Base-by-base conservation (phyloP, 2,329 filamentous ascomycete genomes). In the Pseudocercospora crystallina region DNA sequence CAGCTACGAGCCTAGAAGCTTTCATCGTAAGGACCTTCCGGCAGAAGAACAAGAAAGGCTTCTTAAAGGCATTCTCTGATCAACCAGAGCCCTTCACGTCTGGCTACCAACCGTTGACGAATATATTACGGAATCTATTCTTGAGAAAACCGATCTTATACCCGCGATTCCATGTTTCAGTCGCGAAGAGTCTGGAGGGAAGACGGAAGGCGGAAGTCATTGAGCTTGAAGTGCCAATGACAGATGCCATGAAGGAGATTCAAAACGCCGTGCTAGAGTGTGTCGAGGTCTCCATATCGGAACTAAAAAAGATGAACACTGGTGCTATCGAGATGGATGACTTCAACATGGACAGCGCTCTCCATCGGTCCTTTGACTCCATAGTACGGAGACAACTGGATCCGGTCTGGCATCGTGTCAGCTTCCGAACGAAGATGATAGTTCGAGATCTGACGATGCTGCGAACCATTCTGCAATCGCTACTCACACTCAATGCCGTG, bases 361-460 rank as follows among this genome's bases (percentile, higher is more conserved):
- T 97, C 54, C 87, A 96, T 59, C 89, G 87, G 65, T 95, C 90
- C 63, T 99, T 99, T 68, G 94, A 97, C 68, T 77, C 88, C 53
- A 86, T 91, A 48, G 84, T 99, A 43, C 82, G 92, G 55, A 82
- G 91, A 51, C 94, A 99, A 69, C 76, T 99, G 13, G 91, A 97
- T 65, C 91, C 92, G 4, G 91, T 97, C 51, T 99, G 94, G 94
- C 94, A 99, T 73, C 84, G 94, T 47, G 89, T 96, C 44, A 96
- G 88, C 69, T 95, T 89, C 79, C 90, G 94, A 71, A 97, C 92
- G 2, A 89, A 87, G 63, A 91, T 96, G 71, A 96, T 99, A 60
- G 92, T 95, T 49, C 87, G 85, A 62, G 94, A 97, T 67, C 71
- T 99, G 60, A 87, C 86, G 0, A 84, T 96, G 13, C 78, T 99